Evolutionary conservation across 2,329 filamentous ascomycete species (phyloP), one percentile per base, ranked within the genome.

Genomic region (Clarireedia monteithiana): DNA sequence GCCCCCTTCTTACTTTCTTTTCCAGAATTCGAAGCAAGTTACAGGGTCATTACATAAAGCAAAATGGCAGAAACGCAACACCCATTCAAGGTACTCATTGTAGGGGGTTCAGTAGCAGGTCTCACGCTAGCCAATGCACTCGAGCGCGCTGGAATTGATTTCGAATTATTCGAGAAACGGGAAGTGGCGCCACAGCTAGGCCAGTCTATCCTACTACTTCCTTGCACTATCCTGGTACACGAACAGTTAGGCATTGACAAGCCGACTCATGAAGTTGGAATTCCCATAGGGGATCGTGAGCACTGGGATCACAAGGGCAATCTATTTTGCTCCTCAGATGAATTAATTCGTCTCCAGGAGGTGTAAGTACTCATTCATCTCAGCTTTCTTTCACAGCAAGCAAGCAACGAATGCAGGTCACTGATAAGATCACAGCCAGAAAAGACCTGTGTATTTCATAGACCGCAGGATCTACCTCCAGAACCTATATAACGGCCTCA

Each of bases 151-250:
- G 50, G 52, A 7, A 64, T 67, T 39, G 42, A 62, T 36, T 67
- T 60, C 44, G 53, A 62, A 10, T 45, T 66, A 9, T 60, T 66
- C 15, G 65, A 66, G 56, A 55, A 57, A 4, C 52, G 61, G 6
- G 56, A 62, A 36, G 54, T 65, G 4, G 53, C 59, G 4, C 61
- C 60, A 5, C 58, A 64, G 17, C 30, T 61, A 9, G 65, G 64
- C 3, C 60, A 62, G 9, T 59, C 58, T 15, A 62, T 67, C 10
- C 57, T 59, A n/a, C 47, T 67, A 14, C 58, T 63, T 56, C 69
- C 77, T 0, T 71, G 75, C 26, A 75, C 74, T 1, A 56, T 67
- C 6, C 69, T 73, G 1, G 74, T 82, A 5, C 62, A 80, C 2
- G 77, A 81, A 56, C 79, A 82, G 61, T 62, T 82, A 1, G 30